Conservation (phyloP, 202 grass and related monocot genomes). For the Setaria italica region DNA sequence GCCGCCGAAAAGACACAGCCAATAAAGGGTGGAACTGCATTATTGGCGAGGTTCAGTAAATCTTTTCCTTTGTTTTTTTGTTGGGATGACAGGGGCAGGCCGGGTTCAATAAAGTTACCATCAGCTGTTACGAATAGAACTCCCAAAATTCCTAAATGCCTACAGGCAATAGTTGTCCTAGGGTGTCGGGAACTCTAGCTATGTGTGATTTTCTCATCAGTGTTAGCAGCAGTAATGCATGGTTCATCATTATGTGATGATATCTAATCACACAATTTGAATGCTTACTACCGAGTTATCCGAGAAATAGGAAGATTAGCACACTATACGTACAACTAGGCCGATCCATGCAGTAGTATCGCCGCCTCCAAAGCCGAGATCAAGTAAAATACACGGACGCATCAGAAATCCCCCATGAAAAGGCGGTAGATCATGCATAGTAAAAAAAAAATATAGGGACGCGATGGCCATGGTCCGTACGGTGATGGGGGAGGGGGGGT, state of each 20-base stretch:
- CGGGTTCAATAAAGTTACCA: background rate
- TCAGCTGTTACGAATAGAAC: background rate
- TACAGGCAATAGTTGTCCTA: background rate
- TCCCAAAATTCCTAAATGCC: background rate
- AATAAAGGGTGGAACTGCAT: background rate
- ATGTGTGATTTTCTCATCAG: background rate
- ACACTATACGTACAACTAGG: background rate
- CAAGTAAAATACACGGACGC: constrained; percentile 12
- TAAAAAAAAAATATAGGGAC: constrained; percentile 30
- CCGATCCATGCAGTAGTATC: background rate
- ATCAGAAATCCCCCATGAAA: constrained; percentile 44
- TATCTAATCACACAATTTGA: background rate
- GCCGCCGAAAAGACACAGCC: constrained; percentile 12
- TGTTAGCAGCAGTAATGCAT: background rate
- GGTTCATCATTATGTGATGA: background rate
- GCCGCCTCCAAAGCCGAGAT: constrained; percentile 12
- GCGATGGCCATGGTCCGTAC: background rate
- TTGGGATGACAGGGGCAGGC: background rate
- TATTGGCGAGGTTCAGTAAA: background rate
- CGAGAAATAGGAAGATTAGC: background rate
- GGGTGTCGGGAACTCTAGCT: background rate
- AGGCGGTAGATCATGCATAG: constrained; percentile 15
- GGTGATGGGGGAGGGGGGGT: background rate
- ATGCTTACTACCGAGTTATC: background rate
- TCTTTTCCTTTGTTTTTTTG: background rate